Evolutionary conservation across 768 basidiomycete species (phyloP), one percentile per base, ranked within the genome.

Genomic region (Solioccasus polychromus): DNA sequence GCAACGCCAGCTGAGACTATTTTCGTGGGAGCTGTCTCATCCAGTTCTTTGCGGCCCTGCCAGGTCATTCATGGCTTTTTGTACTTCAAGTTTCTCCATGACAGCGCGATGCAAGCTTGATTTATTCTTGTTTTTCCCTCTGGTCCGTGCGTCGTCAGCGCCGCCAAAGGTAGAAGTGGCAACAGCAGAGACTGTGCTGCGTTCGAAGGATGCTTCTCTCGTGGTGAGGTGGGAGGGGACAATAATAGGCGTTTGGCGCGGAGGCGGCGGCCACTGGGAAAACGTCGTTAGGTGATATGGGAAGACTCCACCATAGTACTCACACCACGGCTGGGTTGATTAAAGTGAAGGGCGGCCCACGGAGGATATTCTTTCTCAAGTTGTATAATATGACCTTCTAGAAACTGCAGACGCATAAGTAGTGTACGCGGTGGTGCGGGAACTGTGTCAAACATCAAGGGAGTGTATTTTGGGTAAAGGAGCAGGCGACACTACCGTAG

Each of bases 341-440:
- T 89, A 61, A 91, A 91, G 59, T 91, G 88, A n/a, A 91, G 68
- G 8, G 88, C 87, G 0, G 88, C 86, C 88, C 88, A 91, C 5
- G 88, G 86, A 3, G 88, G 88, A 56, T 88, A 90, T 42, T 89
- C 87, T 55, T 79, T 86, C 61, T 92, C 88, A 2, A 92, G 71
- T 39, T 74, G 75, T 29, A 85, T 73, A 48, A 92, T 75, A 55
- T 90, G 88, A 29, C 88, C 84, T 61, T 92, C 88, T 1, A 92
- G 63, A 50, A 79, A 81, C 50, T 79, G 79, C 15, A 92, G 66
- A 2, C 88, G 79, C 23, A 77, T 70, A 19, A 84, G 69, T 18
- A 91, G 66, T 4, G 76, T 81, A 7, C 73, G 76, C 0, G 89
- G 88, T 3, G 78, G 77, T 5, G 79, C 79, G 20, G 88, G 88